Base-by-base conservation (phyloP, 2,329 filamentous ascomycete species). In the Penicillium sp. region DNA sequence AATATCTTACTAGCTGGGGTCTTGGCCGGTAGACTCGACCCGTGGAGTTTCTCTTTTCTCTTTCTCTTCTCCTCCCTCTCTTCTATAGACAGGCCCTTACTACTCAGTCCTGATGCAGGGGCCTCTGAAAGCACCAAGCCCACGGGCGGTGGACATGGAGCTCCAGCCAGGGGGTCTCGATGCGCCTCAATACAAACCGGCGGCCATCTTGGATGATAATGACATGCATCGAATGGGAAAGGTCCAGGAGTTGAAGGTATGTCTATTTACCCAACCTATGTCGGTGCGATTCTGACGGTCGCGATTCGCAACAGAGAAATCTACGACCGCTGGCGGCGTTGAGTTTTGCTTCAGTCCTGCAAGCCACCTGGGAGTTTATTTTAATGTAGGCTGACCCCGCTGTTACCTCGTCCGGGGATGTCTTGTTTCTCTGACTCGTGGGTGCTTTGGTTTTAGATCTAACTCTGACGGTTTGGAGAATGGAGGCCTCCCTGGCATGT, bases 281-380 rank as follows among this genome's bases (percentile, higher is more conserved):
- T 26, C 6, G 16, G 6, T 6, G 4, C 25, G 25, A 17, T 4
- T 29, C 8, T 5, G 14, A 10, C 14, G n/a, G 23, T 13, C 5
- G 11, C 28, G 25, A 34, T 33, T 23, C 31, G 15, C 8, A 25
- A 20, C 14, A 65, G 62, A 53, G 62, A 48, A 61, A 60, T 17
- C 42, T 63, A 28, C 58, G 58, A 21, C 60, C 60, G 4, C 25
- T 64, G 4, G 58, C 62, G 4, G 62, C 62, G 7, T 42, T 64
- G 7, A 64, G 60, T 36, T 64, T 64, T 42, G 53, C 62, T 10
- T 58, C 61, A 0, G 56, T 64, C n/a, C 33, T 64, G 11, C 60
- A 63, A 33, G 61, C 60, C 5, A 64, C 62, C 0, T 65, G 62
- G 62, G 60, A 64, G 38, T 64, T 57, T 50, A 48, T 64, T 31